Evolutionary conservation across 345 rosid genomes (phyloP).

Genomic region (Sisymbrium irio): DNA sequence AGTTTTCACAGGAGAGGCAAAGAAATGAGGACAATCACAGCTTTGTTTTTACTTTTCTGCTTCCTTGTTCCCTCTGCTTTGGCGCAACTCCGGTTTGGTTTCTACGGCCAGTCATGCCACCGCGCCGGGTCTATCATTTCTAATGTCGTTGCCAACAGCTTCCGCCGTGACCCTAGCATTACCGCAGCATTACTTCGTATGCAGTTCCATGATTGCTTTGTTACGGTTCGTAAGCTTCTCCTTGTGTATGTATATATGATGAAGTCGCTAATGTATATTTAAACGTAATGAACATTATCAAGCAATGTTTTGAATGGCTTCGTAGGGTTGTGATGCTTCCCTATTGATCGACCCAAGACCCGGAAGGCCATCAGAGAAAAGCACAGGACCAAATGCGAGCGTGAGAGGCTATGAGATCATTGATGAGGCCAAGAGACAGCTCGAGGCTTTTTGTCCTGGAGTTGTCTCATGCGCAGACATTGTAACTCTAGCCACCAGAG

Average conservation of each 20-base stretch:
- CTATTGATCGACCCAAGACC: slow-evolving; percentile 34
- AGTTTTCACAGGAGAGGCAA: neutral
- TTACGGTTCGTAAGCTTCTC: slow-evolving; percentile 42
- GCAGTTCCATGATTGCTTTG: slow-evolving; percentile 90
- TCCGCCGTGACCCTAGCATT: slow-evolving; percentile 39
- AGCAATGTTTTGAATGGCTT: neutral
- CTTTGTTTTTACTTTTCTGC: slow-evolving; percentile 27
- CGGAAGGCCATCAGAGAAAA: slow-evolving; percentile 36
- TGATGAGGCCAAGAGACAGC: slow-evolving; percentile 32
- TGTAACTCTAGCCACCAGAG: slow-evolving; percentile 60
- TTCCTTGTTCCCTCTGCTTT: slow-evolving; percentile 36
- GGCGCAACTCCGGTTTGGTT: slow-evolving; percentile 50
- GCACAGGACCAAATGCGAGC: slow-evolving; percentile 34
- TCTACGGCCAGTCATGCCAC: slow-evolving; percentile 55
- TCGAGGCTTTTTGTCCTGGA: slow-evolving; percentile 29
- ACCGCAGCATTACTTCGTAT: slow-evolving; percentile 74
- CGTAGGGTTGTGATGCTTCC: slow-evolving; percentile 41
- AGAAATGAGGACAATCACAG: slow-evolving; percentile 21
- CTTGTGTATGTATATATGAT: neutral
- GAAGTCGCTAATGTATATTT: neutral
- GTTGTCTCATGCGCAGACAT: slow-evolving; percentile 38
- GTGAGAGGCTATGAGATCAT: slow-evolving; percentile 38
- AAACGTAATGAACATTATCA: neutral
- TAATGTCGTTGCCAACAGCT: slow-evolving; percentile 38
- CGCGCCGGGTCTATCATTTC: slow-evolving; percentile 53